Conservation (phyloP, 2,329 filamentous ascomycete species). For the Sclerotinia subarctica region DNA sequence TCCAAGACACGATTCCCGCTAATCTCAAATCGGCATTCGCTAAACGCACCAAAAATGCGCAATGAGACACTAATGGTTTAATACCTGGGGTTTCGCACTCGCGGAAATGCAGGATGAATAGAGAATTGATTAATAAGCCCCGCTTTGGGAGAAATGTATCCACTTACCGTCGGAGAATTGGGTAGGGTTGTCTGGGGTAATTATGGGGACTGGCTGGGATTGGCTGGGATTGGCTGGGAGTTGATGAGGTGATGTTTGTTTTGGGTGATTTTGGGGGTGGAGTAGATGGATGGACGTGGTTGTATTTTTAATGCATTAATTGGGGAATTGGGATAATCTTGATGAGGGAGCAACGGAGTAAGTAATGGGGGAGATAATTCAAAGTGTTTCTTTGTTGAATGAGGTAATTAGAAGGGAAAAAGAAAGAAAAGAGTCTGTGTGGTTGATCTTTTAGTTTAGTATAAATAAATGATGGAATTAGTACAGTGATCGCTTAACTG, state of each 20-base stretch:
- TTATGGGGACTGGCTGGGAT: constrained; percentile 1
- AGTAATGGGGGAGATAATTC: too few species aligned
- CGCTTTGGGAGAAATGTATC: not conserved
- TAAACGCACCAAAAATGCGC: not conserved
- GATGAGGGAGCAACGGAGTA: too few species aligned
- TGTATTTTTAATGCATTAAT: too few species aligned
- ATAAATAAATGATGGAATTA: not conserved
- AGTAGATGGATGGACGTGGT: not conserved
- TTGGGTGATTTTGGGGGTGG: not conserved
- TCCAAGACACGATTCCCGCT: not conserved
- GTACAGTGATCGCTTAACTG: not conserved
- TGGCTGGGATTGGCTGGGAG: not conserved
- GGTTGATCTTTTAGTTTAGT: too few species aligned
- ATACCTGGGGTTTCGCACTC: not conserved
- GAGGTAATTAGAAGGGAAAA: not conserved
- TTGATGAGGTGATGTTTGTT: constrained; percentile 3
- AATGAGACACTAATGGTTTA: not conserved
- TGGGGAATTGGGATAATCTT: too few species aligned
- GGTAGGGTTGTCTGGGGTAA: constrained; percentile 5
- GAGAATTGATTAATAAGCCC: not conserved
- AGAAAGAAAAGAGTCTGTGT: too few species aligned
- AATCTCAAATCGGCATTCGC: not conserved
- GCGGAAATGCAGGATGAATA: not conserved
- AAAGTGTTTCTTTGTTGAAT: not conserved
- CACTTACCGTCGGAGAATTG: not conserved